Conservation (phyloP, 2,329 filamentous ascomycete genomes). For the Tolypocladium tundrense region DNA sequence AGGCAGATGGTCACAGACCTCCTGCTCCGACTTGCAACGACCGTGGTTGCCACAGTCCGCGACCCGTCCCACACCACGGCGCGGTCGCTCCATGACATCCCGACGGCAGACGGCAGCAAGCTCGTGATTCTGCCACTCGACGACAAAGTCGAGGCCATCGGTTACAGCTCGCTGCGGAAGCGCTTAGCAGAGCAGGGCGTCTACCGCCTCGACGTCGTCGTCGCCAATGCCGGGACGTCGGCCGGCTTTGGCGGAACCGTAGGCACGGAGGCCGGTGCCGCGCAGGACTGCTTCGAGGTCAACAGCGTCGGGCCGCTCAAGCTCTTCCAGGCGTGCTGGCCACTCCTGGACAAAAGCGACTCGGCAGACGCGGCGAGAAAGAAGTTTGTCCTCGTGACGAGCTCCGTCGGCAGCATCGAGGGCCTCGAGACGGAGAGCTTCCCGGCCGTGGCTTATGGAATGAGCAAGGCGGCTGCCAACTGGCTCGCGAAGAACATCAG, state of each 20-base stretch:
- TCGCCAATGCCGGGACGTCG: slow-evolving; percentile 37
- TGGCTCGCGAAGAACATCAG: slow-evolving; percentile 21
- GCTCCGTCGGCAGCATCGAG: slow-evolving; percentile 6
- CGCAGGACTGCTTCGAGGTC: slow-evolving; percentile 4
- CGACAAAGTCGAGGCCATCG: slow-evolving; percentile 20
- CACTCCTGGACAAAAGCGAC: slow-evolving; percentile 20
- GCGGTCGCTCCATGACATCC: slow-evolving; percentile 13
- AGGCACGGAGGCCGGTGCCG: slow-evolving; percentile 1
- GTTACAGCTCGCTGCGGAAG: slow-evolving; percentile 14
- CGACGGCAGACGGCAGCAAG: slow-evolving; percentile 19
- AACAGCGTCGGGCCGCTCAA: slow-evolving; percentile 8
- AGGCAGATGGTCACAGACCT: slow-evolving; percentile 5
- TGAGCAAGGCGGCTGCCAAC: slow-evolving; percentile 27
- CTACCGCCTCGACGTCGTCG: slow-evolving; percentile 4
- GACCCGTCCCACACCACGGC: slow-evolving; percentile 13
- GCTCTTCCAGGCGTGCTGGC: slow-evolving; percentile 6
- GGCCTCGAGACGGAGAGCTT: slow-evolving; percentile 12
- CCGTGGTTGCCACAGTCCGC: slow-evolving; percentile 29
- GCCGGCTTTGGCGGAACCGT: slow-evolving; percentile 1
- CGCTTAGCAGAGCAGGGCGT: neutral
- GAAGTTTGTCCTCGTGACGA: slow-evolving; percentile 8
- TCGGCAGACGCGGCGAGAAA: neutral
- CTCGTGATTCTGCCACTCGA: slow-evolving; percentile 27
- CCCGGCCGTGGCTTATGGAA: slow-evolving; percentile 29
- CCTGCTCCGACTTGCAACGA: slow-evolving; percentile 12